A percentile compares a stretch with the other conserved stretches of the same genome.
phyloP scores from a whole-genome alignment of 192 early-diverging fungal genomes.

The Polychytrium aggregatum region DNA sequence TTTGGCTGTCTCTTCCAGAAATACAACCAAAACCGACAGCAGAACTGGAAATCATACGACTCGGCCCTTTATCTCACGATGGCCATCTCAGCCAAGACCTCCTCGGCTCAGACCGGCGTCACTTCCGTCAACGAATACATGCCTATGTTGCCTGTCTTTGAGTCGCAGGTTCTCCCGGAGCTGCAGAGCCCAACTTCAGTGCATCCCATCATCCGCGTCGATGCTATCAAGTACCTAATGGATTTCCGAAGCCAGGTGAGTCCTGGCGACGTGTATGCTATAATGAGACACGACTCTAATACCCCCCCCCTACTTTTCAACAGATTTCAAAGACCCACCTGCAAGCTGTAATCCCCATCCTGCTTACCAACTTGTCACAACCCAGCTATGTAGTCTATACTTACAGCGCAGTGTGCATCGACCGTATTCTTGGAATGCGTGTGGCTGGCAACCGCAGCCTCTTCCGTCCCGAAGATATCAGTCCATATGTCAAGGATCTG shows the following conservation, averaged over 20 bases:
- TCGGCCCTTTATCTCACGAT: slow-evolving; percentile 88
- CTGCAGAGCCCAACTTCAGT: slow-evolving; percentile 55
- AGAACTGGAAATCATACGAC: slow-evolving; percentile 91
- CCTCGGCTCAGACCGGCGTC: slow-evolving; percentile 69
- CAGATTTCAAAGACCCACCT: background rate
- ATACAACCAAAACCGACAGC: slow-evolving; percentile 27
- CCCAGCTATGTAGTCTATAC: slow-evolving; percentile 76
- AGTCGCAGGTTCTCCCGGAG: slow-evolving; percentile 70
- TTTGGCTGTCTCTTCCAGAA: background rate
- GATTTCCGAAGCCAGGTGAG: slow-evolving; percentile 82
- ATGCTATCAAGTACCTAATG: slow-evolving; percentile 88
- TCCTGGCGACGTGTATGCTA: background rate
- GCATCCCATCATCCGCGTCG: slow-evolving; percentile 85
- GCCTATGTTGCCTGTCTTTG: slow-evolving; percentile 73
- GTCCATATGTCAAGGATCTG: slow-evolving; percentile 1
- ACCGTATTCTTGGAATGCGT: slow-evolving; percentile 79
- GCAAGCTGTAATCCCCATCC: slow-evolving; percentile 73
- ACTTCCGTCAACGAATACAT: slow-evolving; percentile 76
- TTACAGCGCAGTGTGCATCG: slow-evolving; percentile 84
- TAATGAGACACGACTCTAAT: no score
- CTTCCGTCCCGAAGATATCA: no score
- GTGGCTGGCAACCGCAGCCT: slow-evolving; percentile 1
- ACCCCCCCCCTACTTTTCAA: background rate
- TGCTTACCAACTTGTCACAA: slow-evolving; percentile 63
- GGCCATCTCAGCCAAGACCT: slow-evolving; percentile 71